Percentiles rank a stretch among this genome's conserved stretches.
Conservation (phyloP, 148 eudicot species). For the Fagopyrum esculentum region DNA sequence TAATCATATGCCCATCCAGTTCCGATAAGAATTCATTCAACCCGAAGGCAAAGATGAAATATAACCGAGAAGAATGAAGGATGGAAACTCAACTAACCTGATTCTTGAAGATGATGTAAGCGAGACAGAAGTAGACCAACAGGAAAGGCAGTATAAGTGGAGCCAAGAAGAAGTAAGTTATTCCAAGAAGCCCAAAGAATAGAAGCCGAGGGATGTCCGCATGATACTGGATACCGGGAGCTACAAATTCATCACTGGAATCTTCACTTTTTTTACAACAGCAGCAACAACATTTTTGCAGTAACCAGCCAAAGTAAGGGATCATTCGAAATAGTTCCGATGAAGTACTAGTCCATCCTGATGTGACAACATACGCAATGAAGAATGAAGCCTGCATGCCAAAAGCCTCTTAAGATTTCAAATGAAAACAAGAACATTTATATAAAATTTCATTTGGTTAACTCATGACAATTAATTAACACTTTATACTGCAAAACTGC, state of each 20-base stretch:
- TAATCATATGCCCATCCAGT: neutral
- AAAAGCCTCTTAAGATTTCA: neutral
- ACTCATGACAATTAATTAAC: neutral
- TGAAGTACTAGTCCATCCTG: constrained; percentile 80
- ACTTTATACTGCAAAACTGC: neutral
- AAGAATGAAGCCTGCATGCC: constrained; percentile 77
- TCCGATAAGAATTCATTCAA: neutral
- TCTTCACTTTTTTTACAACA: constrained; percentile 18
- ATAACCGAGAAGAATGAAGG: neutral
- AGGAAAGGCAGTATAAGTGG: constrained; percentile 84
- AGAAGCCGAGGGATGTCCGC: constrained; percentile 66
- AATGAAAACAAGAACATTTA: neutral
- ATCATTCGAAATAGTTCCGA: constrained; percentile 51
- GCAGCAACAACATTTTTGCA: constrained; percentile 35
- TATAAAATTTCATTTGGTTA: neutral
- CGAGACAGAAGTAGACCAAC: constrained; percentile 69
- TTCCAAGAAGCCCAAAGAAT: constrained; percentile 74
- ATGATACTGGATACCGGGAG: constrained; percentile 63
- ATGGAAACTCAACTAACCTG: constrained; percentile 47
- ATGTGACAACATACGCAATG: constrained; percentile 81
- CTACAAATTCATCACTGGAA: constrained; percentile 33
- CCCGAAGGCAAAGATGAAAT: neutral
- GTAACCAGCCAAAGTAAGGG: constrained; percentile 32
- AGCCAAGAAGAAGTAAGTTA: constrained; percentile 78
- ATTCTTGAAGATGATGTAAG: constrained; percentile 68